A percentile compares a stretch with the other conserved stretches of the same genome.
Conservation (phyloP, 2,329 filamentous ascomycete genomes). For the Aureobasidium melanogenum region DNA sequence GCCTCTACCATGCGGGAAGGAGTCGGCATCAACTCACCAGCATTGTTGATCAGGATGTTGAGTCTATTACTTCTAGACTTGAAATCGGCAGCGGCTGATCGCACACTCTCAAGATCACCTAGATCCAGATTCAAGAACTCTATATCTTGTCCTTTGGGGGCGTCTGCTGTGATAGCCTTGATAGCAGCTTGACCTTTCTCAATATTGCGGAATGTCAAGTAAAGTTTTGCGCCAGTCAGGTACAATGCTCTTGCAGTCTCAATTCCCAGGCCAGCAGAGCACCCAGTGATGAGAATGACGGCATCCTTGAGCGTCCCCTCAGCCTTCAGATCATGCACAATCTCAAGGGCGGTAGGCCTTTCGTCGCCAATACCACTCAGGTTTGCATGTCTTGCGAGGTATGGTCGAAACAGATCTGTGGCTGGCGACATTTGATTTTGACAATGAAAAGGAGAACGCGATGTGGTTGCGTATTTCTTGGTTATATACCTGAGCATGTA, state of each 20-base stretch:
- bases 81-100: slow-evolving; percentile 25
- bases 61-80: slow-evolving; percentile 26
- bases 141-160: slow-evolving; percentile 12
- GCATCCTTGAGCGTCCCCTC: slow-evolving; percentile 28
- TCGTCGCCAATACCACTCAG: slow-evolving; percentile 22
- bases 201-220: slow-evolving; percentile 35
- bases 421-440: not conserved
- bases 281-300: slow-evolving; percentile 37
- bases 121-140: slow-evolving; percentile 24
- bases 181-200: slow-evolving; percentile 29
- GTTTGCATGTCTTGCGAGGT: not conserved
- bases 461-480: not conserved
- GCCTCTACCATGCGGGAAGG: no score
- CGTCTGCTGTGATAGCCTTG: slow-evolving; percentile 18
- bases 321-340: slow-evolving; percentile 21
- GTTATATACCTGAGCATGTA: not conserved
- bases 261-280: slow-evolving; percentile 36
- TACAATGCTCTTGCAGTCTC: slow-evolving; percentile 38
- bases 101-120: slow-evolving; percentile 25
- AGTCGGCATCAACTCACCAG: slow-evolving; percentile 10
- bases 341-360: slow-evolving; percentile 21
- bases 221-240: slow-evolving; percentile 38
- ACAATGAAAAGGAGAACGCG: not conserved
- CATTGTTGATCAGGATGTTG: slow-evolving; percentile 29
- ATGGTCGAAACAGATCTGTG: not conserved